Conservation (phyloP, 768 basidiomycete species). For the Pholiota molesta region DNA sequence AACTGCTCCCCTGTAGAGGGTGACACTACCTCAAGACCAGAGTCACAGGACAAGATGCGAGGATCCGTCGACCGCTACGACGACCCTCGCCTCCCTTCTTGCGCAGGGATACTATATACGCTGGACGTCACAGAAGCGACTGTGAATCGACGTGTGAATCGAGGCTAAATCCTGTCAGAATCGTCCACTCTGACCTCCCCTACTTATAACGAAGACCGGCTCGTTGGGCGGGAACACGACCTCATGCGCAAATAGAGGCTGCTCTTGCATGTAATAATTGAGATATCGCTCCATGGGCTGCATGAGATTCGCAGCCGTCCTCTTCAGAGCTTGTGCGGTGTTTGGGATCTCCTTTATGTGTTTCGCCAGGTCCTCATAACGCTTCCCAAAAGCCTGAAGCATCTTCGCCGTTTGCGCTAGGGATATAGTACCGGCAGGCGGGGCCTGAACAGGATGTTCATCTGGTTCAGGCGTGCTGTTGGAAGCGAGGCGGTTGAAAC, state of each 20-base stretch:
- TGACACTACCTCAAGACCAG: too few species aligned
- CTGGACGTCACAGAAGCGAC: too few species aligned
- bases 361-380: neutral
- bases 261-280: neutral
- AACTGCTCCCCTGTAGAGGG: too few species aligned
- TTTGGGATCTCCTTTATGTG: neutral
- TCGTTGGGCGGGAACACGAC: neutral
- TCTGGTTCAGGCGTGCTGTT: neutral
- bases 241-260: neutral
- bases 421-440: neutral
- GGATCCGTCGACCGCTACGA: too few species aligned
- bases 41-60: too few species aligned
- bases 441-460: neutral
- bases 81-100: too few species aligned
- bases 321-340: neutral
- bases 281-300: neutral
- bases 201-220: neutral
- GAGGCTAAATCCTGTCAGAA: too few species aligned
- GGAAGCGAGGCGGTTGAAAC: neutral
- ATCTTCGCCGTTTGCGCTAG: neutral
- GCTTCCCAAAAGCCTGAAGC: neutral
- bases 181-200: too few species aligned
- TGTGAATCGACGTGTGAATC: too few species aligned
- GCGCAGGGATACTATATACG: too few species aligned
- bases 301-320: neutral